phyloP scores from a whole-genome alignment of 1,139 yeast genomes.

The Yamadazyma conglobata region DNA sequence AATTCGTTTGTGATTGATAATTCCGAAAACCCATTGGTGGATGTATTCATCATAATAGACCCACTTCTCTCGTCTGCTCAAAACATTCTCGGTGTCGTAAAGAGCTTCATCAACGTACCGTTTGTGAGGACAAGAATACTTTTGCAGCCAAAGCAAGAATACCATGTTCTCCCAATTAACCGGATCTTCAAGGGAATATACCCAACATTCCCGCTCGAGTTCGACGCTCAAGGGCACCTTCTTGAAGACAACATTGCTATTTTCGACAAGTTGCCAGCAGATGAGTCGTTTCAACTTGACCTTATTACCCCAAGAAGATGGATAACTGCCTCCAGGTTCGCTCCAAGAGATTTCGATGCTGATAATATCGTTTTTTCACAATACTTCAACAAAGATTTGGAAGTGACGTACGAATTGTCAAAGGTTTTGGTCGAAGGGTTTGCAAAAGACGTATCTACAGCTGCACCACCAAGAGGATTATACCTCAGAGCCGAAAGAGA shows the following conservation, averaged over 20 bases:
- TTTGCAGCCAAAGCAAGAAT: constrained; percentile 50
- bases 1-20: constrained; percentile 31
- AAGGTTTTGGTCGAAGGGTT: constrained; percentile 68
- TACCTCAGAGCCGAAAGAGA: constrained; percentile 31
- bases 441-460: constrained; percentile 43
- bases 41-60: constrained; percentile 60
- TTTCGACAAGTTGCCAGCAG: constrained; percentile 39
- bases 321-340: constrained; percentile 46
- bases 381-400: constrained; percentile 14
- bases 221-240: constrained; percentile 35
- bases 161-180: constrained; percentile 44
- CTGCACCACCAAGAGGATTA: constrained; percentile 49
- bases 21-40: constrained; percentile 29
- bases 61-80: constrained; percentile 74
- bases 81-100: constrained; percentile 49
- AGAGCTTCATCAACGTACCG: constrained; percentile 37
- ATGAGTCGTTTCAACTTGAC: constrained; percentile 52
- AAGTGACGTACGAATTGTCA: constrained; percentile 31
- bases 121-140: constrained; percentile 52
- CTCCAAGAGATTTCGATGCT: constrained; percentile 46
- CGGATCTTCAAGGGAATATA: constrained; percentile 56
- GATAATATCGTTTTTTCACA: constrained; percentile 53
- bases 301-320: constrained; percentile 65
- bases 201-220: constrained; percentile 35
- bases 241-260: constrained; percentile 1